Evolutionary conservation across 1,284 basidiomycete species (phyloP), one percentile per base, ranked within the genome.

Genomic region (Irpex sp.): DNA sequence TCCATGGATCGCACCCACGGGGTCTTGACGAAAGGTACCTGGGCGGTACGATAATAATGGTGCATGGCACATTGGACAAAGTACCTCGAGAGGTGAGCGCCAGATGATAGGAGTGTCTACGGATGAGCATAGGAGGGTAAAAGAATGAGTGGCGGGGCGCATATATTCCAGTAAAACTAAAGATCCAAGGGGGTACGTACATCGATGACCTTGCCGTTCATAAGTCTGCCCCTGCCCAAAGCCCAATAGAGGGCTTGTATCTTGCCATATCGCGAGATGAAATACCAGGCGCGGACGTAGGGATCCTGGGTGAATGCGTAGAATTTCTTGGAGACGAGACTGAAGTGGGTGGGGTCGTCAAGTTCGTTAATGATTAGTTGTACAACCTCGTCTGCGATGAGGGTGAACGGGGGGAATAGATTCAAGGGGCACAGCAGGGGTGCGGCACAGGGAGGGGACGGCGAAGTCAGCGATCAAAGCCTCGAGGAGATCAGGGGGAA

Each of bases 51-150:
- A 71, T 89, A 91, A 71, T 85, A 90, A 70, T 92, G 89, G 63
- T 90, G 88, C 60, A 89, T 85, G 57, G 89, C 86, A 61, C 88
- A 81, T 74, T 92, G 90, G 51, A 87, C 80, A 61, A 92, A 81
- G 74, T 92, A 92, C 63, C 89, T 83, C 66, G 89, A 92, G 67
- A 91, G 73, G 70, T 89, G 88, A 60, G 88, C 89, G 63, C 89
- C 89, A 69, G 87, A 89, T 60, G 82, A 80, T 65, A 91, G 76
- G 61, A 92, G 80, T 68, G 88, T 88, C 89, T 91, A 66, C 53
- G 64, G 60, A 68, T 61, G 60, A 53, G 60, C 31, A 56, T 61
- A 59, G 63, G 59, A 51, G 59, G 61, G 57, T 39, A 55, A 11
- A 21, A 13, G 39, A 43, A 46, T 46, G 39, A 63, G 33, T 47